These are phyloP conservation scores for Erysimum cheiri DNA, from an alignment of 441 rosid species.

Conservation along the genomic window DNA sequence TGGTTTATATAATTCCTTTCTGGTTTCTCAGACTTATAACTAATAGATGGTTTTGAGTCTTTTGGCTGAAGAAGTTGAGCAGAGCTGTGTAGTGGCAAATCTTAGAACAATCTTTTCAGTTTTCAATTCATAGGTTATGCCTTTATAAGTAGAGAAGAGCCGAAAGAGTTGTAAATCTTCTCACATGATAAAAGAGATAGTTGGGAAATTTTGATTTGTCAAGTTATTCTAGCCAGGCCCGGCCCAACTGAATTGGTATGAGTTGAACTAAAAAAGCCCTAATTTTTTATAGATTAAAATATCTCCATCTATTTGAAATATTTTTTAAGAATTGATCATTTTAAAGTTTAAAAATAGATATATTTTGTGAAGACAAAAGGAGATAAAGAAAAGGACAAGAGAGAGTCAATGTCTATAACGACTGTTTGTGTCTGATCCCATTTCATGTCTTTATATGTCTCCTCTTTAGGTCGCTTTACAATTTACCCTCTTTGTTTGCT, in stretches of 20 bases:
- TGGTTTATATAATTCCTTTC: conserved; percentile 34
- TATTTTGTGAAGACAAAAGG: conserved; percentile 34
- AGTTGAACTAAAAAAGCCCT: conserved; percentile 23
- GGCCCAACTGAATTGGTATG: conserved; percentile 11
- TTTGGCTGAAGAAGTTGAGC: conserved; percentile 20
- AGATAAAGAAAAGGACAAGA: conserved; percentile 42
- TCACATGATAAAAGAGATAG: not conserved
- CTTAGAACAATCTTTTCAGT: conserved; percentile 13
- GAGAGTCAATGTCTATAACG: conserved; percentile 36
- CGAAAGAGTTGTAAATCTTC: conserved; percentile 21
- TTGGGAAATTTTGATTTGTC: not conserved
- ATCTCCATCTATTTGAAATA: not conserved
- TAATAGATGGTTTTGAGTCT: not conserved
- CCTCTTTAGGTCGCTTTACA: conserved; percentile 37
- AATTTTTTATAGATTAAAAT: not conserved
- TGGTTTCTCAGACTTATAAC: conserved; percentile 24
- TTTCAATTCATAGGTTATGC: conserved; percentile 23
- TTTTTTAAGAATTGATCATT: not conserved
- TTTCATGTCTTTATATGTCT: conserved; percentile 41
- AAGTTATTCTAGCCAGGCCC: conserved; percentile 18
- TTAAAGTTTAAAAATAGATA: not conserved
- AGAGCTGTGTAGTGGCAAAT: conserved; percentile 4
- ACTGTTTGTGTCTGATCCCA: conserved; percentile 39
- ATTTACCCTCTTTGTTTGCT: conserved; percentile 39
- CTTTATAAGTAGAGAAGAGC: not conserved